Evolutionary conservation across 495 filamentous ascomycete species (phyloP).

Genomic region (Lophiotrema nucula): DNA sequence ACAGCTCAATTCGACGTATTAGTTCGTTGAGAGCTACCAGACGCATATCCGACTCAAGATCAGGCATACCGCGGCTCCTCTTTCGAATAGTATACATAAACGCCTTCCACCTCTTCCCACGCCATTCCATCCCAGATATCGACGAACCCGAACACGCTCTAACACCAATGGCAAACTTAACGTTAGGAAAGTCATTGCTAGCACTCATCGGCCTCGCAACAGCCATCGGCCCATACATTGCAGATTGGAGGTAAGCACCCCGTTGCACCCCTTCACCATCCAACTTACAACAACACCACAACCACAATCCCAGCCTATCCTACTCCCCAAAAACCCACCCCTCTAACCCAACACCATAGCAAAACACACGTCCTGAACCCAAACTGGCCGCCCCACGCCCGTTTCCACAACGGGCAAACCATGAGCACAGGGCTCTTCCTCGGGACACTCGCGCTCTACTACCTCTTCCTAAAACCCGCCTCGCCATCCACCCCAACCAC

Average conservation of each 20-base stretch:
- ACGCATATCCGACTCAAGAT: too few relatives aligned
- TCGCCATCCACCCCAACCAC: neutral
- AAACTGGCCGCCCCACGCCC: slow-evolving; percentile 38
- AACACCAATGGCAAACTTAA: slow-evolving; percentile 20
- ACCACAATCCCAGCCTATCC: neutral
- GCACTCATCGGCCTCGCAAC: slow-evolving; percentile 20
- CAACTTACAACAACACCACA: too few relatives aligned
- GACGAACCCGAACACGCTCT: too few relatives aligned
- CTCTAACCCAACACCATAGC: slow-evolving; percentile 21
- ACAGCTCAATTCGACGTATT: too few relatives aligned
- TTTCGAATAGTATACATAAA: too few relatives aligned
- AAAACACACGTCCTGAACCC: slow-evolving; percentile 39
- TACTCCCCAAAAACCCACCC: neutral
- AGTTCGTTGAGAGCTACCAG: too few relatives aligned
- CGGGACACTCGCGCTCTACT: slow-evolving; percentile 25
- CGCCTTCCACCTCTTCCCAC: too few relatives aligned
- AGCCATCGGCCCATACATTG: slow-evolving; percentile 13
- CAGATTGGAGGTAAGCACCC: slow-evolving; percentile 23
- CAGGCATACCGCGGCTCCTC: too few relatives aligned
- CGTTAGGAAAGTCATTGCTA: slow-evolving; percentile 19
- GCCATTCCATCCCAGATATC: too few relatives aligned
- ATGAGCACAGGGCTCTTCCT: slow-evolving; percentile 30
- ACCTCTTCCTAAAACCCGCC: slow-evolving; percentile 14
- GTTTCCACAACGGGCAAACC: slow-evolving; percentile 42
- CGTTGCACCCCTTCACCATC: neutral